Conservation (phyloP, 345 rosid species). For the Lepidium aucheri region DNA sequence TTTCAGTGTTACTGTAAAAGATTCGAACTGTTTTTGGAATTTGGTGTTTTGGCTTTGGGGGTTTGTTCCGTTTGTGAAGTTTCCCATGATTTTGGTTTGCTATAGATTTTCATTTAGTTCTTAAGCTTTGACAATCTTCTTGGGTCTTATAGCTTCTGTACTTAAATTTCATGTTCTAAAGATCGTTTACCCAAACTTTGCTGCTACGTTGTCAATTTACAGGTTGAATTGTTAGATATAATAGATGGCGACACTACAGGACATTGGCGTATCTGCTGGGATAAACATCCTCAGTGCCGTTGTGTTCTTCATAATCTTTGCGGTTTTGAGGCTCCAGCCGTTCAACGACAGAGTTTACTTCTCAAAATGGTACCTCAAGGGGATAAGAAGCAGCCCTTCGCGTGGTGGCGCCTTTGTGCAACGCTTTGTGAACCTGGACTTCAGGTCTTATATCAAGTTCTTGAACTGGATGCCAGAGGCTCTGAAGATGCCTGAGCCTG, state of each 20-base stretch:
- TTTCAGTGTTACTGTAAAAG: not conserved
- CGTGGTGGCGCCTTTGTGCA: constrained; percentile 47
- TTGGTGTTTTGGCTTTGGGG: not conserved
- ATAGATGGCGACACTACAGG: constrained; percentile 74
- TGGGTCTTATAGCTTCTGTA: not conserved
- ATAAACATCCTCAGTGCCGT: constrained; percentile 67
- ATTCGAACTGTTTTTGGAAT: constrained; percentile 15
- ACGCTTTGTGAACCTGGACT: constrained; percentile 77
- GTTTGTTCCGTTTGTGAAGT: not conserved
- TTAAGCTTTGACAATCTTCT: not conserved
- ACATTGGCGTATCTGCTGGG: constrained; percentile 81
- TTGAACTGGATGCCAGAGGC: constrained; percentile 95
- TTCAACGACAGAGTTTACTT: constrained; percentile 93
- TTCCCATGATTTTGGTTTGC: not conserved
- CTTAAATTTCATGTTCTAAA: not conserved
- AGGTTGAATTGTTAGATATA: constrained; percentile 1
- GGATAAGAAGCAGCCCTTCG: constrained; percentile 64
- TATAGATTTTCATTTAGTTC: not conserved
- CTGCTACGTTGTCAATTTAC: constrained; percentile 5
- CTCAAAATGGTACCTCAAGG: constrained; percentile 94
- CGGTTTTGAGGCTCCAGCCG: constrained; percentile 81
- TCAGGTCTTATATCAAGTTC: constrained; percentile 57
- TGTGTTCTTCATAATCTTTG: constrained; percentile 72
- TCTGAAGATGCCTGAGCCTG: constrained; percentile 85
- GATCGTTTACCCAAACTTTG: not conserved